Base-by-base conservation (phyloP, 306 rosid genomes). In the Astragalus glycyphyllos region DNA sequence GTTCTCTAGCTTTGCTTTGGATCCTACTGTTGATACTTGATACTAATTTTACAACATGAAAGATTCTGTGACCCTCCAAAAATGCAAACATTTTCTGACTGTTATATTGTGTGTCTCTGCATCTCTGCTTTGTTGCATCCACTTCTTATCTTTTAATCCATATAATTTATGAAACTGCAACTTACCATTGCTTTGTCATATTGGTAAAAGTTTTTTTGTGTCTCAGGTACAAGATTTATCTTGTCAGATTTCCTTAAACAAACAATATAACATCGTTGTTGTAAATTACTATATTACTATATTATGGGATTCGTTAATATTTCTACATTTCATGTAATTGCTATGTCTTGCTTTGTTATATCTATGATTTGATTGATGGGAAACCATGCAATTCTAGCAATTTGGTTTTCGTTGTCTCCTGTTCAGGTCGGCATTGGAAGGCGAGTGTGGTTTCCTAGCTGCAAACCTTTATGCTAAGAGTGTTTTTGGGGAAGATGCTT, bases 381-480 rank as follows among this genome's bases (percentile, higher is more conserved):
- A 4, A 71, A 8, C 46, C 16, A 16, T 26, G 67, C 54, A 55
- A 41, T 74, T 26, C 65, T 65, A 72, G 65, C 50, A 45, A 68
- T 74, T 55, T 51, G 68, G 42, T 66, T 64, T 29, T 45, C 37
- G 44, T 70, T 32, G 58, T 72, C 51, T 67, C 50, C 68, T 49
- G 65, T 51, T 75, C 75, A 95, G 99, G 74, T 95, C 96, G 63
- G 99, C 96, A 37, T 76, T 91, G 79, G 99, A 89, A 75, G 99
- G 99, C 2, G 99, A 91, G 58, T 95, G 99, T 72, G 99, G 99
- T 45, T 92, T 95, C 81, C 86, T 95, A 1, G 97, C 99, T 11
- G 97, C 99, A 10, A 95, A 95, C 80, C 80, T 95, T 45, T 95
- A 91, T 20, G 99, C 99, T 1, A 95, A 91, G 89, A 95, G 99